Evolutionary conservation across 805 yeast genomes (phyloP).

Genomic region (Alloascoidea hylecoeti): DNA sequence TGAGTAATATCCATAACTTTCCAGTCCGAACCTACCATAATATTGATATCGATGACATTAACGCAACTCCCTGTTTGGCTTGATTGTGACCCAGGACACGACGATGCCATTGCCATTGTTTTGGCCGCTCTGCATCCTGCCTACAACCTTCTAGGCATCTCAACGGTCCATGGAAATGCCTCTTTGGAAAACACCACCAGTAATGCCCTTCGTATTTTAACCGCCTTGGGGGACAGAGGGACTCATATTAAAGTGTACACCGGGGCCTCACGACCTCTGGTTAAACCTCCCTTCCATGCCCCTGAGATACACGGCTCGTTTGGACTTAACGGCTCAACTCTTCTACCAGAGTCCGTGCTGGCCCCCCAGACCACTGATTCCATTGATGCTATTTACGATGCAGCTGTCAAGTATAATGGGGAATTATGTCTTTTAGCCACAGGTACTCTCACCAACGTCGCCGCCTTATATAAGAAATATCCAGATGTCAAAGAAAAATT

Average conservation of each 20-base stretch:
- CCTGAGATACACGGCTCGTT: slow-evolving; percentile 57
- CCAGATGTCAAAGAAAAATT: slow-evolving; percentile 41
- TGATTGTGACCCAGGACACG: slow-evolving; percentile 91
- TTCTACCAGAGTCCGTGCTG: slow-evolving; percentile 35
- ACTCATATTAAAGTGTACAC: slow-evolving; percentile 46
- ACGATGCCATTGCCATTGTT: slow-evolving; percentile 67
- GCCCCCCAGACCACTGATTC: slow-evolving; percentile 20
- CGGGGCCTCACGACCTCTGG: slow-evolving; percentile 49
- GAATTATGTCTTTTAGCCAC: slow-evolving; percentile 53
- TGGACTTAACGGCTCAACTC: slow-evolving; percentile 65
- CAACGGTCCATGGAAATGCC: slow-evolving; percentile 66
- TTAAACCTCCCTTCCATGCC: slow-evolving; percentile 34
- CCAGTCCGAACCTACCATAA: too few relatives aligned
- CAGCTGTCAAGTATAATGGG: slow-evolving; percentile 28
- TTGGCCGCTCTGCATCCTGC: slow-evolving; percentile 46
- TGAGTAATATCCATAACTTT: too few relatives aligned
- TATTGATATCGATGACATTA: too few relatives aligned
- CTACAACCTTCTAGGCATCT: slow-evolving; percentile 49
- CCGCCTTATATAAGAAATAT: slow-evolving; percentile 33
- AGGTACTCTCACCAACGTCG: slow-evolving; percentile 67
- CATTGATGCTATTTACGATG: slow-evolving; percentile 24
- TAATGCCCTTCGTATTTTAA: slow-evolving; percentile 54
- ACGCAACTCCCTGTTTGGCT: slow-evolving; percentile 57
- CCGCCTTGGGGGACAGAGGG: slow-evolving; percentile 30
- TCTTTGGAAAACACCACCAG: slow-evolving; percentile 48